Percentiles rank a stretch among this genome's conserved stretches.
Evolutionary conservation across 2,329 filamentous ascomycete species (phyloP).

Genomic region (Colletotrichum viniferum): DNA sequence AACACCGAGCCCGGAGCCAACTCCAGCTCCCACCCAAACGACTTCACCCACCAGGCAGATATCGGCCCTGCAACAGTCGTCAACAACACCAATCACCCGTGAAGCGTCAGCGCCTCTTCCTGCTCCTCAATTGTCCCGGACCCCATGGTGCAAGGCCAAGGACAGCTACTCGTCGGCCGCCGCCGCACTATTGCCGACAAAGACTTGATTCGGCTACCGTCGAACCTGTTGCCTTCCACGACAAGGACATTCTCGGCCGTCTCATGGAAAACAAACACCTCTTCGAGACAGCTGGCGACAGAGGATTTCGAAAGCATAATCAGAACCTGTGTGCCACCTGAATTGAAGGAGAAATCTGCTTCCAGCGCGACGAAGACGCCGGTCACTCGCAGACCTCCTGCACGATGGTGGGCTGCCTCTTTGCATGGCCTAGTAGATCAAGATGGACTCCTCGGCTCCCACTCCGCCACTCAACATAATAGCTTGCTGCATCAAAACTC

Average conservation of each 20-base stretch:
- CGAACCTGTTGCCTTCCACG: neutral
- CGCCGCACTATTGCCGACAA: neutral
- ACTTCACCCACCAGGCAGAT: neutral
- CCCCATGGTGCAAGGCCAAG: neutral
- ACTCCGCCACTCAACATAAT: too few species aligned
- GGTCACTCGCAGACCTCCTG: neutral
- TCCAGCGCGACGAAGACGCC: neutral
- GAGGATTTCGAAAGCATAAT: neutral
- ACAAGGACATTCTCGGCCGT: neutral
- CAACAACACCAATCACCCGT: neutral
- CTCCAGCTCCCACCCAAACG: neutral
- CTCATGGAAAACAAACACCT: neutral
- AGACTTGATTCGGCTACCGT: neutral
- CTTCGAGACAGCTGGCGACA: neutral
- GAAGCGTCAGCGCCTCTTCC: fast-evolving
- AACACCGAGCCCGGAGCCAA: neutral
- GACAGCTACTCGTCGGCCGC: neutral
- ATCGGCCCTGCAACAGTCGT: neutral
- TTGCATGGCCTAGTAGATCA: neutral
- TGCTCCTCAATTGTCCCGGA: neutral
- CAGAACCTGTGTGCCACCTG: neutral
- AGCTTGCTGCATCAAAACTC: neutral
- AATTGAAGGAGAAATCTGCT: neutral
- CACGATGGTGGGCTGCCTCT: too few species aligned
- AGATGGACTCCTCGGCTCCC: neutral